A percentile compares a stretch with the other conserved stretches of the same genome.
Conservation (phyloP, 148 eudicot species). For the Nepenthes gracilis region DNA sequence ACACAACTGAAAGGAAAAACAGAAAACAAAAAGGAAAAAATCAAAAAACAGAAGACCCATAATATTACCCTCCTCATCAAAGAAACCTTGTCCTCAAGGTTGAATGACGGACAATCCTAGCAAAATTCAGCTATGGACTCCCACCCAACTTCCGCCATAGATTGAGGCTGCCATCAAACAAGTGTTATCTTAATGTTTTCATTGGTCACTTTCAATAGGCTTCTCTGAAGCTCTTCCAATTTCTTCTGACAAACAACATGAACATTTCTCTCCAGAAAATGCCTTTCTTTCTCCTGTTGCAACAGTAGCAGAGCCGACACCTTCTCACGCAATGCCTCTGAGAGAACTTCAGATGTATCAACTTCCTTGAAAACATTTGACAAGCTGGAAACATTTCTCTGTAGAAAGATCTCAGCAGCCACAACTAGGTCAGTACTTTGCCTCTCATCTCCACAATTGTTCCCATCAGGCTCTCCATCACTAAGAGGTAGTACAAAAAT, state of each 20-base stretch:
- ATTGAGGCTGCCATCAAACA: no score
- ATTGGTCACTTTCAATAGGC: conserved; percentile 41
- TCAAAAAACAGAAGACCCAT: no score
- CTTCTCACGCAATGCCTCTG: conserved; percentile 92
- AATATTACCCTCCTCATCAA: no score
- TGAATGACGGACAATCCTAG: no score
- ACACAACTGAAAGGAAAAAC: no score
- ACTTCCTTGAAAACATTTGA: conserved; percentile 20
- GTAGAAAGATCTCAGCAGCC: conserved; percentile 3
- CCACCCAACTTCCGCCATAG: no score
- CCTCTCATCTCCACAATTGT: background rate
- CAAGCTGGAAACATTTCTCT: conserved; percentile 21
- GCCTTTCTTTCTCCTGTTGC: conserved; percentile 89
- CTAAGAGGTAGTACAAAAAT: conserved; percentile 13
- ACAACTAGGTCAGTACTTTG: background rate
- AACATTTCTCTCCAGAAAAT: conserved; percentile 68
- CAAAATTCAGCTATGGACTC: no score
- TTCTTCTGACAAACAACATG: conserved; percentile 61
- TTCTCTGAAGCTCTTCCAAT: conserved; percentile 77
- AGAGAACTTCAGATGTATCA: conserved; percentile 56
- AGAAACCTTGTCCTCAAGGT: no score
- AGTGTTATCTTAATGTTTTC: no score
- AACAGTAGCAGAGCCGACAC: conserved; percentile 71
- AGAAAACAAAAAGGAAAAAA: no score
- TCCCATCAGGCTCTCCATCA: conserved; percentile 25